phyloP scores from a whole-genome alignment of 2,329 filamentous ascomycete species.

The Alternaria incomplexa region DNA sequence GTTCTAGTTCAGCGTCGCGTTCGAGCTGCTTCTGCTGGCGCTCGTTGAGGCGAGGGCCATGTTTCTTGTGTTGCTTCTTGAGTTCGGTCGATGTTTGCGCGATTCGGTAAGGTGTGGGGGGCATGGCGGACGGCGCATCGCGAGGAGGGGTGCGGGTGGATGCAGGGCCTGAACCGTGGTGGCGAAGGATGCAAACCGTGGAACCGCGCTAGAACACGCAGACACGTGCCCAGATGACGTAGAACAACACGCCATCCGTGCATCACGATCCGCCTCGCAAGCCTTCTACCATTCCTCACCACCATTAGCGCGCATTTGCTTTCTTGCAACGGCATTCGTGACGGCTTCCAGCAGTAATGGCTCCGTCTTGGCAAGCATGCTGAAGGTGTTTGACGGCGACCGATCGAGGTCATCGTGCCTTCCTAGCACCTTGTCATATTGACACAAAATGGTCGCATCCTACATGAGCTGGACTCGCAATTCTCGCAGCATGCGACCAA shows the following conservation, averaged over 20 bases:
- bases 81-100: constrained; percentile 45
- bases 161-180: constrained; percentile 4
- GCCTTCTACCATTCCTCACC: neutral
- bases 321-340: neutral
- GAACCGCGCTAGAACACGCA: constrained; percentile 11
- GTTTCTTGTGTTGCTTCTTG: constrained; percentile 42
- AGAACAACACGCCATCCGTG: neutral
- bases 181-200: constrained; percentile 1
- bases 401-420: neutral
- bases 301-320: neutral
- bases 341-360: neutral
- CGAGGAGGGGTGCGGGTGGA: constrained; percentile 1
- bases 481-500: neutral
- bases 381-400: neutral
- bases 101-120: constrained; percentile 28
- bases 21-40: constrained; percentile 39
- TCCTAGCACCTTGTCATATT: neutral
- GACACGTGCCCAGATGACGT: constrained; percentile 7
- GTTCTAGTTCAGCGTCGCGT: constrained; percentile 38
- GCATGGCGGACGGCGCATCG: constrained; percentile 28
- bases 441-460: neutral
- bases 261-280: neutral
- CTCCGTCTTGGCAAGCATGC: neutral
- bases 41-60: constrained; percentile 33
- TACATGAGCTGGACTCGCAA: neutral